phyloP scores from a whole-genome alignment of 2,329 filamentous ascomycete genomes.

The Drechslerella dactyloides region DNA sequence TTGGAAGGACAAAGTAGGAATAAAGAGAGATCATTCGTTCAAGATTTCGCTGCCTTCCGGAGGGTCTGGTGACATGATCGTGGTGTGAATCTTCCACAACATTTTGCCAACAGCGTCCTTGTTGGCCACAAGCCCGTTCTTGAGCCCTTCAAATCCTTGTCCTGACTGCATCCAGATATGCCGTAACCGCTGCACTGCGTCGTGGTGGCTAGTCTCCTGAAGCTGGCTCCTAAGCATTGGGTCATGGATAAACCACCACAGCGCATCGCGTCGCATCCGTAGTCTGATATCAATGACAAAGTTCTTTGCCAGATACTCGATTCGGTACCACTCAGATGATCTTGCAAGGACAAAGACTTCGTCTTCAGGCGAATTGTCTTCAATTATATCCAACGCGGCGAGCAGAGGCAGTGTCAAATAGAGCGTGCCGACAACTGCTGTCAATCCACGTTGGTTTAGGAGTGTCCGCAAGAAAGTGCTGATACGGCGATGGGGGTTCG shows the following conservation, averaged over 20 bases:
- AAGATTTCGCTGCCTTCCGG: slow-evolving; percentile 11
- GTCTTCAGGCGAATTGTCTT: slow-evolving; percentile 64
- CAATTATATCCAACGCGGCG: slow-evolving; percentile 67
- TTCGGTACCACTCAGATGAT: slow-evolving; percentile 65
- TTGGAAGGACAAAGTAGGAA: slow-evolving; percentile 7
- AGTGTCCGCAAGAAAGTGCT: slow-evolving; percentile 66
- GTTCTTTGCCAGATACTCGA: slow-evolving; percentile 63
- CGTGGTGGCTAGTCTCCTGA: slow-evolving; percentile 48
- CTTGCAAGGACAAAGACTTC: slow-evolving; percentile 64
- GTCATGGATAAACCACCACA: slow-evolving; percentile 63
- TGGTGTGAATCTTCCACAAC: slow-evolving; percentile 54
- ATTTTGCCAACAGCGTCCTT: slow-evolving; percentile 53
- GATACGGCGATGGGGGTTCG: slow-evolving; percentile 72
- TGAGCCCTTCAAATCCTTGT: slow-evolving; percentile 54
- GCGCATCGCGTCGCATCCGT: slow-evolving; percentile 61
- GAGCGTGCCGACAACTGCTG: slow-evolving; percentile 65
- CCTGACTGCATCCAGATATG: slow-evolving; percentile 54
- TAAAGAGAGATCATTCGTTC: slow-evolving; percentile 18
- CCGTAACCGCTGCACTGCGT: slow-evolving; percentile 49
- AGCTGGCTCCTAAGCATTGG: slow-evolving; percentile 51
- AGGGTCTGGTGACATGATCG: slow-evolving; percentile 44
- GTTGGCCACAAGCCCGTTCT: slow-evolving; percentile 55
- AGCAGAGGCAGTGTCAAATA: slow-evolving; percentile 71
- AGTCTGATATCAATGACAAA: slow-evolving; percentile 65
- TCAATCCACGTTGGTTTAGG: slow-evolving; percentile 65